Evolutionary conservation across 306 rosid species (phyloP), one percentile per base, ranked within the genome.

Genomic region (Abrus pulchellus): DNA sequence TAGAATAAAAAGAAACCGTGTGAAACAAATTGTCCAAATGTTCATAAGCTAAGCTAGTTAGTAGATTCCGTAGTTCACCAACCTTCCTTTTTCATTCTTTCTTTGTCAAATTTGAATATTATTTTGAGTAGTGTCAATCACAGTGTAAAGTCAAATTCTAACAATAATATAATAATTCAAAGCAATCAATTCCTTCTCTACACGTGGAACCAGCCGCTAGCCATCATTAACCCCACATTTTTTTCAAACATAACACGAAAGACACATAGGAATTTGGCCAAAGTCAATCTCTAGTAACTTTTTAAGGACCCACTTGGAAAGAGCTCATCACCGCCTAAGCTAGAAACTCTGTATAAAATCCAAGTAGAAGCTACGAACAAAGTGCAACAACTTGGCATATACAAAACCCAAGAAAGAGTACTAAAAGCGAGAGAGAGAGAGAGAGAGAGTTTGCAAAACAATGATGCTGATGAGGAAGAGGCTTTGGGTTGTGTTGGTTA

Each of bases 281-380:
- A 87, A 84, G 92, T 92, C 94, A 92, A 87, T 87, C 80, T 69
- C 71, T 30, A 48, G 77, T 80, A 75, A 66, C 76, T 68, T 84
- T 84, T 43, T 28, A 70, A 71, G 68, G 76, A 71, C 85, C 87
- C 89, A 81, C 77, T 44, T 52, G 41, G 83, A 52, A 70, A 57
- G 14, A 55, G 48, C 81, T 66, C 40, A 86, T 44, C 89, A 86
- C 88, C 92, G 86, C 83, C 81, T 68, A 82, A 32, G 3, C 55
- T 50, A 20, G 20, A 48, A 29, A 36, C 59, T 79, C 75, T 77
- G 28, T 56, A 81, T 61, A 68, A 59, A 77, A 69, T 30, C 62
- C 57, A 68, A 32, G 40, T 30, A 5, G 13, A 30, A 40, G 10
- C 71, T 41, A 50, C 36, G 47, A 77, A 53, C 49, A 45, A 54